Evolutionary conservation across 352 stramenopile species (phyloP), one percentile per base, ranked within the genome.

Genomic region (Hyaloperonospora arabidopsidis): DNA sequence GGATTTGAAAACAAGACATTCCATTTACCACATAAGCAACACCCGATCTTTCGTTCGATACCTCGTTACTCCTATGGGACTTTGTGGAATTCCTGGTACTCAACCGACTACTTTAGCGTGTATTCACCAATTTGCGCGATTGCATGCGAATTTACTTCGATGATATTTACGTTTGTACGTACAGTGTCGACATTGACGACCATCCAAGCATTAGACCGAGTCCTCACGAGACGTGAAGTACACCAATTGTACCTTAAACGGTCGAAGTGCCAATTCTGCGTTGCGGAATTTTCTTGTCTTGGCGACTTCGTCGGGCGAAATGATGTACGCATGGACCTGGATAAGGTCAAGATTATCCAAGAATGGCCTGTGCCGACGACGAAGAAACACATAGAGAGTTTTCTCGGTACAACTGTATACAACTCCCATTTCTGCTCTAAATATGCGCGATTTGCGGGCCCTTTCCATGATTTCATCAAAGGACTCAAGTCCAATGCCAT

Each of bases 201-300:
- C 39, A 56, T 18, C 1, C 49, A 12, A 21, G 36, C 39, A 0
- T 49, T 56, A 17, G 49, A 49, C 18, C 12, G 49, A 19, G 39
- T 56, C 12, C 39, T 49, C 23, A 41, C 41, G 11, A 23, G 49
- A 19, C 49, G 23, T 45, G 50, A 57, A 39, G 38, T 48, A 22
- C 38, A 54, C 2, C 3, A 54, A 23, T 5, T 54, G 2, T 47
- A 41, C n/a, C 22, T 54, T 15, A 54, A 54, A 10, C 10, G 43
- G 36, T 35, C 32, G 29, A 41, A 41, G 25, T 46, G 44, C 19
- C 39, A 40, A 12, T 40, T 35, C 44, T 54, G 36, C 22, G 34
- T 47, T 2, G 45, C 41, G 48, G 44, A 53, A 49, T 41, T 28
- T 39, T 15, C 40, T n/a, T 46, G 40, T 15, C 15, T 46, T 5